A percentile compares a stretch with the other conserved stretches of the same genome.
These are phyloP conservation scores for Sanguinoderma infundibulare DNA, from an alignment of 1,284 basidiomycete genomes.

Conservation along the genomic window DNA sequence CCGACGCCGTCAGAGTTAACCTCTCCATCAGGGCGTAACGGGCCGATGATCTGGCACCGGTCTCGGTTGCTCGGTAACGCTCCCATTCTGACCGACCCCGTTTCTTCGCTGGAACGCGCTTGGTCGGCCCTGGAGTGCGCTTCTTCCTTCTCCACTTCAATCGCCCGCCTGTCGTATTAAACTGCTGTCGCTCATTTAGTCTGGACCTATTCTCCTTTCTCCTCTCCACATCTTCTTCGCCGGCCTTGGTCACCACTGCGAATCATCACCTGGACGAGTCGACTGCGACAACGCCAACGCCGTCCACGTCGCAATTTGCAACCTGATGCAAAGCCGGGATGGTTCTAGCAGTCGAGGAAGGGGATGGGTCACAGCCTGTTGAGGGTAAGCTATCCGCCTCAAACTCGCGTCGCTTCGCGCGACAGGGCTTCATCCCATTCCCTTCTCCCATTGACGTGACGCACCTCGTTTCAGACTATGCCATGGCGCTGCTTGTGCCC, in stretches of 20 bases:
- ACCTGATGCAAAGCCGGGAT: background rate
- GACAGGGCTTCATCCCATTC: background rate
- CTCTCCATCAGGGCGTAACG: background rate
- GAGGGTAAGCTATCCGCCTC: background rate
- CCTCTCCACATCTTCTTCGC: background rate
- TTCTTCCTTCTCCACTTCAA: background rate
- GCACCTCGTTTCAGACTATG: background rate
- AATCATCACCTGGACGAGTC: background rate
- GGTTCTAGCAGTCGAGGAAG: background rate
- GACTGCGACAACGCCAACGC: background rate
- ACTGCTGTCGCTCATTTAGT: background rate
- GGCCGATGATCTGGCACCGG: background rate
- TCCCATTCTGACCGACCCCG: background rate
- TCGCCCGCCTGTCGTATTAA: background rate
- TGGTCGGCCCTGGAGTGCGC: no score
- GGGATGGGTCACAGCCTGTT: background rate
- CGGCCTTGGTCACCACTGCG: background rate
- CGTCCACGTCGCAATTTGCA: background rate
- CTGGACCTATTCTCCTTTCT: background rate
- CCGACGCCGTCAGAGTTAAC: background rate
- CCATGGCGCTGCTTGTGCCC: conserved; percentile 10
- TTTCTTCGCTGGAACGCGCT: no score
- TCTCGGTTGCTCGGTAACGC: background rate
- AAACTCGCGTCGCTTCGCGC: background rate
- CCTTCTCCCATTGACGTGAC: background rate